Evolutionary conservation across 73 alveolate genomes (phyloP).

Genomic region (Paramecium sexaurelia): DNA sequence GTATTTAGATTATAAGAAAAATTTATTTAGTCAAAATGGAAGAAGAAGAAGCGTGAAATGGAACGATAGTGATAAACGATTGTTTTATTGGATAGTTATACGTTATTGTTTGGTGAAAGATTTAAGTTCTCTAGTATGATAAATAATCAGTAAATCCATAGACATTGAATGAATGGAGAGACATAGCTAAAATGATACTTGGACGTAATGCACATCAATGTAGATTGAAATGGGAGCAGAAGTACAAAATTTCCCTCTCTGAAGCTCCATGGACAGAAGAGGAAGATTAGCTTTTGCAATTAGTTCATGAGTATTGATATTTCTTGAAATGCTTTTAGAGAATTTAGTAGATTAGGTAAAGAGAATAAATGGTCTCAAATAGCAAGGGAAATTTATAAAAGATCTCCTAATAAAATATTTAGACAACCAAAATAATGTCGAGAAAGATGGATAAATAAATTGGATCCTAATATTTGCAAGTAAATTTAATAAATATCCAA

Average conservation of each 20-base stretch:
- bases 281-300: constrained; percentile 35
- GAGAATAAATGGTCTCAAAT: constrained; percentile 52
- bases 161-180: constrained; percentile 44
- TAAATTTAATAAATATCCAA: not conserved
- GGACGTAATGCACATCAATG: constrained; percentile 56
- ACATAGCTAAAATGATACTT: not conserved
- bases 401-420: constrained; percentile 53
- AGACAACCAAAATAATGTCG: constrained; percentile 51
- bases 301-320: constrained; percentile 19
- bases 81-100: constrained; percentile 57
- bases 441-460: constrained; percentile 48
- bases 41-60: constrained; percentile 42
- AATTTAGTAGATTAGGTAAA: constrained; percentile 34
- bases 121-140: not conserved
- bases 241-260: constrained; percentile 40
- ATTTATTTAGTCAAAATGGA: not conserved
- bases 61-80: constrained; percentile 19
- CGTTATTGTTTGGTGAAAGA: constrained; percentile 4
- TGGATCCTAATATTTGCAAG: constrained; percentile 60
- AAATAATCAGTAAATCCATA: not conserved
- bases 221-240: constrained; percentile 47
- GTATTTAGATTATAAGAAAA: not conserved
- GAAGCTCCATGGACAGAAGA: constrained; percentile 58
- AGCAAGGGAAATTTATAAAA: constrained; percentile 42
- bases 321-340: not conserved